A percentile compares a stretch with the other conserved stretches of the same genome.
phyloP scores from a whole-genome alignment of 352 stramenopile genomes.

The Pelagophyceae sp. region DNA sequence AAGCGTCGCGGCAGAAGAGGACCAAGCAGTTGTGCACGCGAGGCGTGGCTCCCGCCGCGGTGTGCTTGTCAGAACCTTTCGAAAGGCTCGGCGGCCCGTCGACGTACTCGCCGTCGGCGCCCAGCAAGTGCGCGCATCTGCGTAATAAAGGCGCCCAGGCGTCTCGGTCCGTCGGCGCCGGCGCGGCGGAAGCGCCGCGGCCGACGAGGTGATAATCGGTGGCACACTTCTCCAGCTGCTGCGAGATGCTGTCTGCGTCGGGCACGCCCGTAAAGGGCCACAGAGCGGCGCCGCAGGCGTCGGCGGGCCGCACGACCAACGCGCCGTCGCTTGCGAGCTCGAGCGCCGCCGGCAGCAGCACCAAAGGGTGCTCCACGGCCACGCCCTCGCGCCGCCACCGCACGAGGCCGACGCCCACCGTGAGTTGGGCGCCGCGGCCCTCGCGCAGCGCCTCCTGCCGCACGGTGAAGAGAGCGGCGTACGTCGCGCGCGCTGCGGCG shows the following conservation, averaged over 20 bases:
- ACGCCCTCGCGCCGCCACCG: not conserved
- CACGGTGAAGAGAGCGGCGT: not conserved
- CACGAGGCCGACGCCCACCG: not conserved
- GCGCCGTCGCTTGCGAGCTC: not conserved
- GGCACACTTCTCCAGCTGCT: not conserved
- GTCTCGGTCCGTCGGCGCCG: not conserved
- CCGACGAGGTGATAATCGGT: not conserved
- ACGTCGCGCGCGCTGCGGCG: not conserved
- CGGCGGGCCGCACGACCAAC: not conserved
- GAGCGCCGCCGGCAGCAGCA: not conserved
- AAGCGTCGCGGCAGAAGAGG: slow-evolving; percentile 1
- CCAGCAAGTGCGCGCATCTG: not conserved
- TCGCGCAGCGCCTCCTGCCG: not conserved
- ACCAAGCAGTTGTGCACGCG: not conserved
- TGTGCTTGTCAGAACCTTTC: no score
- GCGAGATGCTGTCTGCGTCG: not conserved
- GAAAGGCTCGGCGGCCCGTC: not conserved
- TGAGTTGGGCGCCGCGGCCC: not conserved
- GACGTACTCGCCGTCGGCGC: not conserved
- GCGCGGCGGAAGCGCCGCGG: not conserved
- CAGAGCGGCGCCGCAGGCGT: not conserved
- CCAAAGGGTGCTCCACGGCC: not conserved
- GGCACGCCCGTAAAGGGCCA: not conserved
- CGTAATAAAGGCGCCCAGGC: not conserved
- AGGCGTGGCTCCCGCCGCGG: no score